These are phyloP conservation scores for Nitzschia sp. DNA, from an alignment of 108 stramenopile species.

Conservation along the genomic window DNA sequence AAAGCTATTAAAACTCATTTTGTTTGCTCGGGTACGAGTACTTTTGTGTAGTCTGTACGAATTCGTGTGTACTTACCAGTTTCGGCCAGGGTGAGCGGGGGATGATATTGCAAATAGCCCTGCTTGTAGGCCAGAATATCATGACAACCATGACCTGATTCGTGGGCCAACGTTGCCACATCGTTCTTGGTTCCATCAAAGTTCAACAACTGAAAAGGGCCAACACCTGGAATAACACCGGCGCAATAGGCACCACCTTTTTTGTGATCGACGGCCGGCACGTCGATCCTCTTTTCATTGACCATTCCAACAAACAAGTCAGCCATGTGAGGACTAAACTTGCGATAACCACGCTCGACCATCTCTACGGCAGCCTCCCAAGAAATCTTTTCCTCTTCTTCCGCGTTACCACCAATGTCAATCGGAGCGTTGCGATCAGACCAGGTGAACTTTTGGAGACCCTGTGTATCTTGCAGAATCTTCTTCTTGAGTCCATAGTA, in stretches of 20 bases:
- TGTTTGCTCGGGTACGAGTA: background rate
- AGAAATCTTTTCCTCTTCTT: constrained; percentile 43
- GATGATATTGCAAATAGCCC: constrained; percentile 48
- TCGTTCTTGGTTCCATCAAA: constrained; percentile 52
- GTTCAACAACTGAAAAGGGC: constrained; percentile 49
- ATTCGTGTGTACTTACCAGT: constrained; percentile 15
- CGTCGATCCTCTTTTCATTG: constrained; percentile 46
- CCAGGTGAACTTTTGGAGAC: constrained; percentile 40
- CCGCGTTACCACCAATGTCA: constrained; percentile 16
- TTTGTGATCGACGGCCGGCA: constrained; percentile 45
- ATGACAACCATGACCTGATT: constrained; percentile 48
- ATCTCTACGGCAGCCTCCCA: constrained; percentile 39
- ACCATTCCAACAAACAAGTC: constrained; percentile 47
- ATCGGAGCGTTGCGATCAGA: constrained; percentile 51
- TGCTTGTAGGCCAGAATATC: constrained; percentile 45
- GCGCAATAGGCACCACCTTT: constrained; percentile 52
- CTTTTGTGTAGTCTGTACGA: too few species aligned
- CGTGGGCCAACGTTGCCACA: constrained; percentile 43
- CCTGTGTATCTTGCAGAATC: constrained; percentile 41
- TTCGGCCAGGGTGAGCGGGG: constrained; percentile 49
- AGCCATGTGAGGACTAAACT: constrained; percentile 37
- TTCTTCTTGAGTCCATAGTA: constrained; percentile 44
- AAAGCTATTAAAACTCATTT: background rate
- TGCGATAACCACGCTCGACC: constrained; percentile 41
- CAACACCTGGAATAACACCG: constrained; percentile 45